Base-by-base conservation (phyloP, 192 early-diverging fungal genomes). In the Podila minutissima region DNA sequence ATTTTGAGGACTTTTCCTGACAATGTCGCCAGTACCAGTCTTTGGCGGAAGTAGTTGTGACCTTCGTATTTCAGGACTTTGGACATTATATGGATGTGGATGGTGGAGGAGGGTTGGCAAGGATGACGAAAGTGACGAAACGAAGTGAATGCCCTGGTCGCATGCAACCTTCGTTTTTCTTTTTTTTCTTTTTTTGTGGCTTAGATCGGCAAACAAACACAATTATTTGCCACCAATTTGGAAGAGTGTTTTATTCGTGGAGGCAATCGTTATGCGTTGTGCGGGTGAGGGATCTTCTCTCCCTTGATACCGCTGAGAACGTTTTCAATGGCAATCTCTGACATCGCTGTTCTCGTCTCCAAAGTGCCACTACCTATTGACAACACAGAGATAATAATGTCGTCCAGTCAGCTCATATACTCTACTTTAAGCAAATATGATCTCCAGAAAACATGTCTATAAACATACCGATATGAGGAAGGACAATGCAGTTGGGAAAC, bases 11-110 rank as follows among this genome's bases (percentile, higher is more conserved):
- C 78, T 58, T 90, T 91, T 72, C 93, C 92, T 66, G 92, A 92
- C 59, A 99, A 84, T 28, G 94, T 93, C 29, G 97, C 91, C 46
- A 99, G 84, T 17, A 99, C 88, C 60, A 99, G 89, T 48, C 98
- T 87, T 83, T 98, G 96, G 58, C 95, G 88, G 62, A 99, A 84
- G 74, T 94, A 94, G 73, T 89, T 89, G 84, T 96, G 93, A 17
- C 97, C 98, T 69, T 94, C 88, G 69, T 93, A 94, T 41, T 88
- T 87, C 58, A 89, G 61, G 29, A 91, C 46, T 61, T 86, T 84
- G 53, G 77, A 81, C 77, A 81, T 81, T 48, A 22, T 49, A 3
- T 33, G 33, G n/a, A 31, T 24, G 6, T 19, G 24, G 28, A 59
- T 29, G 58, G 28, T 10, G 59, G 15, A 60, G 15, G 31, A 31